phyloP scores from a whole-genome alignment of 2,329 filamentous ascomycete genomes.

The Xylaria sp. region DNA sequence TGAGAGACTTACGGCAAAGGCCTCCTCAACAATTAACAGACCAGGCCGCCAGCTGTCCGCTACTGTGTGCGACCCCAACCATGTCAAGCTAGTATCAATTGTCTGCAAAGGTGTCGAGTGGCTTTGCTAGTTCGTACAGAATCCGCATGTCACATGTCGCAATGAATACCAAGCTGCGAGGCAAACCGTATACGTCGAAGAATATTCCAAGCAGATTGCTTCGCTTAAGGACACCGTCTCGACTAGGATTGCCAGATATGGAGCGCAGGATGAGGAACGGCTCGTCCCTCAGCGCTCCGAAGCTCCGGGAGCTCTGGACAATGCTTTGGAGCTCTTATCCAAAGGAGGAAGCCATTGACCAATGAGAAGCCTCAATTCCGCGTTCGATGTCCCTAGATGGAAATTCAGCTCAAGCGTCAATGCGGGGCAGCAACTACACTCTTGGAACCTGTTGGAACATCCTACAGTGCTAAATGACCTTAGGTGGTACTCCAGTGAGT shows the following conservation, averaged over 20 bases:
- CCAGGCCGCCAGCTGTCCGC: conserved; percentile 2
- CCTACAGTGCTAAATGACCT: not conserved
- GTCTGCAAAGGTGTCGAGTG: not conserved
- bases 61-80: conserved; percentile 1
- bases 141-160: no score
- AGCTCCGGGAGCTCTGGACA: conserved; percentile 5
- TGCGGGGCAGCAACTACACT: conserved; percentile 30
- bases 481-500: not conserved
- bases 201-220: not conserved
- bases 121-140: not conserved
- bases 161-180: not conserved
- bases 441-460: conserved; percentile 2
- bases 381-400: conserved; percentile 20
- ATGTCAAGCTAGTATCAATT: not conserved
- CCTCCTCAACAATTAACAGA: conserved; percentile 3
- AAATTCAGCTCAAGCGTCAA: conserved; percentile 24
- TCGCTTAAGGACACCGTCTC: not conserved
- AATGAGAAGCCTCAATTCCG: conserved; percentile 31
- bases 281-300: conserved; percentile 12
- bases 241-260: conserved; percentile 7
- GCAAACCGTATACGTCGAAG: not conserved
- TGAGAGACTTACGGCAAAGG: conserved; percentile 2
- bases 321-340: not conserved
- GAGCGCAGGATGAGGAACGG: conserved; percentile 15
- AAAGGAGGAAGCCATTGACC: conserved; percentile 32